These are phyloP conservation scores for Sordaria brevicollis DNA, from an alignment of 495 filamentous ascomycete species.

Conservation along the genomic window DNA sequence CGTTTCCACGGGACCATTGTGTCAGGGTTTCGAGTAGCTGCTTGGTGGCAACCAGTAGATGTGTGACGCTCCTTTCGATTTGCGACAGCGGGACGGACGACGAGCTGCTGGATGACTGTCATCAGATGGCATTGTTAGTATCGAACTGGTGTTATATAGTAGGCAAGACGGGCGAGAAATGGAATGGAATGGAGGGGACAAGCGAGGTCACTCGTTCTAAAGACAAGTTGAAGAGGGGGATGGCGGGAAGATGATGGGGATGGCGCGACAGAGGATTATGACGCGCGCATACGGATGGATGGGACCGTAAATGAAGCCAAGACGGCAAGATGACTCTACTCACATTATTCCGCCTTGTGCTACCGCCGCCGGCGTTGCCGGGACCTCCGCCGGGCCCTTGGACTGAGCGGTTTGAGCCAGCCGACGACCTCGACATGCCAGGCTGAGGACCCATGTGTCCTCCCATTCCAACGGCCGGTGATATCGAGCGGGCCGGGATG, in stretches of 20 bases:
- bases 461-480: conserved; percentile 23
- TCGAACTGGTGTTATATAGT: neutral
- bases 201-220: neutral
- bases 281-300: neutral
- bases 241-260: neutral
- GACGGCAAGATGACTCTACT: conserved; percentile 23
- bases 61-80: conserved; percentile 97
- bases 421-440: conserved; percentile 30
- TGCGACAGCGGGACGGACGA: conserved; percentile 56
- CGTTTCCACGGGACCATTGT: conserved; percentile 85
- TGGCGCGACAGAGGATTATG: neutral
- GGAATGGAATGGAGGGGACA: neutral
- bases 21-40: conserved; percentile 95
- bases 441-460: conserved; percentile 7
- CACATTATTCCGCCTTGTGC: conserved; percentile 40
- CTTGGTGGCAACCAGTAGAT: conserved; percentile 94
- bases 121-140: conserved; percentile 11
- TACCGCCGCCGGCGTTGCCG: conserved; percentile 16
- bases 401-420: conserved; percentile 21
- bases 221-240: neutral
- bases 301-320: neutral
- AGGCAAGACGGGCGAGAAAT: neutral
- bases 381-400: conserved; percentile 14
- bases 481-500: conserved; percentile 30
- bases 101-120: conserved; percentile 31